Percentiles rank a stretch among this genome's conserved stretches.
These are phyloP conservation scores for Zostera marina DNA, from an alignment of 116 monocot genomes.

Conservation along the genomic window DNA sequence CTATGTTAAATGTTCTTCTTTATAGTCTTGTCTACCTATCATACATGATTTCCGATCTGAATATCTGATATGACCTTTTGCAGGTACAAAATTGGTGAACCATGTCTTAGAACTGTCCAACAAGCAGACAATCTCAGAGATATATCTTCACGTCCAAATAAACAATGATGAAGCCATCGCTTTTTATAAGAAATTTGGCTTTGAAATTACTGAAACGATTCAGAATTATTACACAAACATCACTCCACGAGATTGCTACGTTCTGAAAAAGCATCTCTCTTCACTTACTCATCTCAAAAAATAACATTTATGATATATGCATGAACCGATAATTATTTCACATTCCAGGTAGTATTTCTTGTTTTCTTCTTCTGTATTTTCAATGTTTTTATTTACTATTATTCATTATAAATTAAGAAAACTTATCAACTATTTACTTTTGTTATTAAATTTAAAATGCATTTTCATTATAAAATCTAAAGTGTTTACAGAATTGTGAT, in stretches of 20 bases:
- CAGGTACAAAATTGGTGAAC: constrained; percentile 74
- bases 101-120: constrained; percentile 61
- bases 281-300: constrained; percentile 36
- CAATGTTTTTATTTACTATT: too few relatives aligned
- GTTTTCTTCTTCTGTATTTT: too few relatives aligned
- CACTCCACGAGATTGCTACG: constrained; percentile 82
- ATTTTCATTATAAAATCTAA: too few relatives aligned
- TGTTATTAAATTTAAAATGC: too few relatives aligned
- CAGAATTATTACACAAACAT: constrained; percentile 88
- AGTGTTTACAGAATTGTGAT: too few relatives aligned
- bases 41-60: not conserved
- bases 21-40: not conserved
- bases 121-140: constrained; percentile 73
- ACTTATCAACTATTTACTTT: too few relatives aligned
- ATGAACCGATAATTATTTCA: too few relatives aligned
- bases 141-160: constrained; percentile 93
- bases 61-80: not conserved
- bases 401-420: too few relatives aligned
- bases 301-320: constrained; percentile 15
- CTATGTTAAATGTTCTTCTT: not conserved
- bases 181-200: constrained; percentile 96
- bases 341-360: too few relatives aligned
- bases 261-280: constrained; percentile 41
- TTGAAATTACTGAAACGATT: constrained; percentile 82
- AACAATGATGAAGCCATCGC: constrained; percentile 85